Percentiles rank a stretch among this genome's conserved stretches.
Evolutionary conservation across 345 rosid species (phyloP).

Genomic region (Eucalyptus erythrocorys): DNA sequence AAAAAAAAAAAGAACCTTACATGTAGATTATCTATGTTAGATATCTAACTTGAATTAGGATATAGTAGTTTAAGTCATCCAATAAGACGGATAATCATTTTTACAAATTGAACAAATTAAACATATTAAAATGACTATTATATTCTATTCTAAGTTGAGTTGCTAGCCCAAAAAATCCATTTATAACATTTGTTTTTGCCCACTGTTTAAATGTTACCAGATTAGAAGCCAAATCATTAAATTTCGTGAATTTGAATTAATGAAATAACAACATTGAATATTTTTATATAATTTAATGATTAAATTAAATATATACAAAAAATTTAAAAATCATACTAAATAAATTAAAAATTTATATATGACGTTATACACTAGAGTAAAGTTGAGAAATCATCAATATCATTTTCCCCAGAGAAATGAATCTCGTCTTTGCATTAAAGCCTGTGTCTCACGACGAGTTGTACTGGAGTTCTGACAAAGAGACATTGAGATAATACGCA

Average conservation of each 20-base stretch:
- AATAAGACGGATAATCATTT: not conserved
- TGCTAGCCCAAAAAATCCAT: not conserved
- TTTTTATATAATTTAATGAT: not conserved
- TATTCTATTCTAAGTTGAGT: not conserved
- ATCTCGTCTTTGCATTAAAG: not conserved
- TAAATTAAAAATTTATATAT: fast-evolving
- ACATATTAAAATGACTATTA: not conserved
- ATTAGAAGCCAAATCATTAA: not conserved
- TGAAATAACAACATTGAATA: fast-evolving
- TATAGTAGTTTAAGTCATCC: not conserved
- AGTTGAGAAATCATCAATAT: not conserved
- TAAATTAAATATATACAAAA: not conserved
- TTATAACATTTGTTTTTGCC: not conserved
- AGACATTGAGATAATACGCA: not conserved
- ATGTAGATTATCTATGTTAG: no score
- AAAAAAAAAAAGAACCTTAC: not conserved
- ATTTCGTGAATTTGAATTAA: not conserved
- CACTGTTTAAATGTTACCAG: fast-evolving
- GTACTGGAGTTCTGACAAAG: not conserved
- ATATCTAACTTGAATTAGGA: not conserved
- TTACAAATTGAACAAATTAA: not conserved
- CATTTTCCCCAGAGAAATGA: not conserved
- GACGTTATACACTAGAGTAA: fast-evolving
- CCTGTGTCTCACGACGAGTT: not conserved
- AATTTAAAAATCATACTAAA: not conserved